Conservation (phyloP, 352 stramenopile genomes). For the Pythium graminicola region DNA sequence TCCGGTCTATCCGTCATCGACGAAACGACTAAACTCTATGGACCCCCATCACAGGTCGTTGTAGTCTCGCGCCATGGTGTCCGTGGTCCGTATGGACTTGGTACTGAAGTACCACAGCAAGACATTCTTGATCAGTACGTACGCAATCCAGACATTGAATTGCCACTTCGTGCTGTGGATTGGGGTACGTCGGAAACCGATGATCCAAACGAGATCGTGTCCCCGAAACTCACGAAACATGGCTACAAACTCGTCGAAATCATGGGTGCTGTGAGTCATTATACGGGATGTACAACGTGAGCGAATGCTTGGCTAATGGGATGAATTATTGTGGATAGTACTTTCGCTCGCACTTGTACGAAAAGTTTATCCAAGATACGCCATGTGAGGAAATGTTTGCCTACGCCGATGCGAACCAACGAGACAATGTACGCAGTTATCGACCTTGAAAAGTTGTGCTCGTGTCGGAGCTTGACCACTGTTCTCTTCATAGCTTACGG, state of each 20-base stretch:
- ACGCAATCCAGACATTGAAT: constrained; percentile 44
- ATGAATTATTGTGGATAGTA: constrained; percentile 45
- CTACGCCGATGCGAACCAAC: constrained; percentile 67
- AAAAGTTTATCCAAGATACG: constrained; percentile 43
- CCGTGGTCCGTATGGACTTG: constrained; percentile 63
- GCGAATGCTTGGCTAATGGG: too few species aligned
- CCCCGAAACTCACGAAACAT: constrained; percentile 76
- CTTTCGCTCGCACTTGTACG: constrained; percentile 62
- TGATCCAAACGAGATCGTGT: constrained; percentile 54
- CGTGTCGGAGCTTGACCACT: background rate
- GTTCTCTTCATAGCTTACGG: constrained; percentile 36
- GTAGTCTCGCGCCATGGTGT: constrained; percentile 69
- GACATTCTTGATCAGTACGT: constrained; percentile 56
- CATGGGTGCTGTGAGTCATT: constrained; percentile 54
- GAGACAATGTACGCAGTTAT: constrained; percentile 46
- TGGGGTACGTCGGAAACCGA: constrained; percentile 68
- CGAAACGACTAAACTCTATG: too few species aligned
- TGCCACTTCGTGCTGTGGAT: constrained; percentile 42
- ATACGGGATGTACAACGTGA: too few species aligned
- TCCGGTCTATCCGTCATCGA: background rate
- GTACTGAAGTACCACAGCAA: constrained; percentile 37
- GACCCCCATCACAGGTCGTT: constrained; percentile 34
- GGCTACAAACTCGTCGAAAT: constrained; percentile 49
- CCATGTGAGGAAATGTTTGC: constrained; percentile 53
- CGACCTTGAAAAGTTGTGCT: too few species aligned